Base-by-base conservation (phyloP, 441 rosid species). In the Erysimum cheiri region DNA sequence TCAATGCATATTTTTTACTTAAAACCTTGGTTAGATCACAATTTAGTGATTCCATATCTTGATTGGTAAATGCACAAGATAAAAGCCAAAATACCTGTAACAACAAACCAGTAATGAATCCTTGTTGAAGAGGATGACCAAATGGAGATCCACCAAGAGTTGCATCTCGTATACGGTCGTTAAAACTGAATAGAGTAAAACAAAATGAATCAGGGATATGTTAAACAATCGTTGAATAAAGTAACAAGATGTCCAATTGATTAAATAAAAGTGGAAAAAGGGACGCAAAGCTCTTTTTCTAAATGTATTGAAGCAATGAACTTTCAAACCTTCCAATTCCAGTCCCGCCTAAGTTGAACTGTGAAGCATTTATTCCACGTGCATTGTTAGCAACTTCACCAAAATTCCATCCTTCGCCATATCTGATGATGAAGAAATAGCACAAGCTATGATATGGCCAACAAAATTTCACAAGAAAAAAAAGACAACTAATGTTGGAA, bases 391-490 rank as follows among this genome's bases (percentile, higher is more conserved):
- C 95, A 74, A 95, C 99, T 87, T 95, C 97, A 78, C 99, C 99
- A 67, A 92, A 95, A 84, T 95, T 95, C 96, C 98, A 95, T 67
- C 99, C 99, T 88, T 95, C 99, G 50, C 99, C 99, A 65, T 95
- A 95, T 78, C 99, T 95, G 67, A 53, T 73, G 64, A 73, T 26
- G 26, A 5, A 37, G 11, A 7, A 19, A 52, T 67, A 22, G 44
- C 64, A 64, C 22, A 59, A 8, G 40, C 36, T 13, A 50, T 41
- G 4, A 47, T 46, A 54, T 31, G 66, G 56, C 17, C 54, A 62
- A 28, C 36, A 52, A 22, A 40, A 35, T 52, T 49, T 60, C 24
- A 59, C 8, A 35, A 17, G n/a, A 28, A 8, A 31, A 9, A 24
- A 47, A 48, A 29, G 22, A 62, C n/a, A 52, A 54, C 31, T 22